Evolutionary conservation across 208 protist species (phyloP).

Genomic region (Trypanosoma conorhini): DNA sequence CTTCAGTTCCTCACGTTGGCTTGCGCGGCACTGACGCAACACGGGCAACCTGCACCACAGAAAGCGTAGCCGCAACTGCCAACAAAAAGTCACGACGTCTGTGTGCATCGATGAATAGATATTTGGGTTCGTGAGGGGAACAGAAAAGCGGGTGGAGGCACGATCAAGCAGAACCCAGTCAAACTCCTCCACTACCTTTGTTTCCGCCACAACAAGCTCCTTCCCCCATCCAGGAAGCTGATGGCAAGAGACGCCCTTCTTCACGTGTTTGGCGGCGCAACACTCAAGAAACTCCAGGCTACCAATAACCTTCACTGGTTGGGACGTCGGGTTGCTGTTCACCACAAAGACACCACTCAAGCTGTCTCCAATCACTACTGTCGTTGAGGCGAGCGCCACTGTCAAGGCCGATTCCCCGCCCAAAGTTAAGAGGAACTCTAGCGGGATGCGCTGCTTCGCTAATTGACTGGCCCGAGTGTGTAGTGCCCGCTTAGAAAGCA

Average conservation of each 20-base stretch:
- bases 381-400: constrained; percentile 38
- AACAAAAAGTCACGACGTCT: constrained; percentile 38
- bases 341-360: constrained; percentile 38
- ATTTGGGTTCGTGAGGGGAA: constrained; percentile 28
- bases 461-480: constrained; percentile 18
- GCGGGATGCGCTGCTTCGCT: constrained; percentile 27
- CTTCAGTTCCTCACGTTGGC: constrained; percentile 8
- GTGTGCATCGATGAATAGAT: constrained; percentile 29
- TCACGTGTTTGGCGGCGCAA: constrained; percentile 15
- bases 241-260: constrained; percentile 8
- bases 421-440: constrained; percentile 35
- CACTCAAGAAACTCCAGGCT: constrained; percentile 41
- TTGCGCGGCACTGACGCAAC: neutral
- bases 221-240: constrained; percentile 17
- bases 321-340: neutral
- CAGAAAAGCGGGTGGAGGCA: constrained; percentile 19
- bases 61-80: constrained; percentile 39
- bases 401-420: constrained; percentile 24
- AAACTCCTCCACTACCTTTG: constrained; percentile 19
- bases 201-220: constrained; percentile 27
- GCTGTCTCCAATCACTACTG: constrained; percentile 37
- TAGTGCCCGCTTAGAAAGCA: constrained; percentile 23
- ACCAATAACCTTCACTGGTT: constrained; percentile 25
- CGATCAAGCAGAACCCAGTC: constrained; percentile 32
- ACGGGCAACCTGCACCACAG: constrained; percentile 12